A percentile compares a stretch with the other conserved stretches of the same genome.
Conservation (phyloP, 192 early-diverging fungal species). For the Rhizophagus prolifer region DNA sequence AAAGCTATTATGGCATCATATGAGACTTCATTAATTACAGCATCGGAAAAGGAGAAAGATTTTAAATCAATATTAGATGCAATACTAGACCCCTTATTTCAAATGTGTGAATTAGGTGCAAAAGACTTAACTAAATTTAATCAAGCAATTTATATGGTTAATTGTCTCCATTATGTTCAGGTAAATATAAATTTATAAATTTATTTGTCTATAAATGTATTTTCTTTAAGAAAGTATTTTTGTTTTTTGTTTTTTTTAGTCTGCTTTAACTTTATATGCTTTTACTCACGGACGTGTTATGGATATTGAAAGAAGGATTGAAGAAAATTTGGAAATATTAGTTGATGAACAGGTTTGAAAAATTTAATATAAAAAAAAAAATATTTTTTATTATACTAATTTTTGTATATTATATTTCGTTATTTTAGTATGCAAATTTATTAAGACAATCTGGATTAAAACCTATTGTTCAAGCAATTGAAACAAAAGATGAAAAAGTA, state of each 20-base stretch:
- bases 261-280: constrained; percentile 59
- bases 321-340: constrained; percentile 60
- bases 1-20: constrained; percentile 82
- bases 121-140: constrained; percentile 55
- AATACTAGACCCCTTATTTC: constrained; percentile 70
- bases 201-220: neutral
- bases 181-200: constrained; percentile 41
- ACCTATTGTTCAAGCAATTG: constrained; percentile 51
- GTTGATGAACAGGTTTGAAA: constrained; percentile 62
- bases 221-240: neutral
- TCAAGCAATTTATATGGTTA: constrained; percentile 70
- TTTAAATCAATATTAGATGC: constrained; percentile 68
- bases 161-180: constrained; percentile 73
- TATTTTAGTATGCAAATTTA: constrained; percentile 53
- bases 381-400: neutral
- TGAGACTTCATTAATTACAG: constrained; percentile 64
- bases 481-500: constrained; percentile 57
- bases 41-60: constrained; percentile 53
- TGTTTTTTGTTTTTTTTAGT: constrained; percentile 38
- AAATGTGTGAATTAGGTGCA: constrained; percentile 65
- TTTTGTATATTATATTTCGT: neutral
- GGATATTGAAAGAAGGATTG: constrained; percentile 60
- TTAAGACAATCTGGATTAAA: constrained; percentile 65
- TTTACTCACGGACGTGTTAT: constrained; percentile 62
- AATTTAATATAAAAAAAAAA: neutral